Percentiles rank a stretch among this genome's conserved stretches.
phyloP scores from a whole-genome alignment of 257 asterid genomes.

The Henckelia pumila region DNA sequence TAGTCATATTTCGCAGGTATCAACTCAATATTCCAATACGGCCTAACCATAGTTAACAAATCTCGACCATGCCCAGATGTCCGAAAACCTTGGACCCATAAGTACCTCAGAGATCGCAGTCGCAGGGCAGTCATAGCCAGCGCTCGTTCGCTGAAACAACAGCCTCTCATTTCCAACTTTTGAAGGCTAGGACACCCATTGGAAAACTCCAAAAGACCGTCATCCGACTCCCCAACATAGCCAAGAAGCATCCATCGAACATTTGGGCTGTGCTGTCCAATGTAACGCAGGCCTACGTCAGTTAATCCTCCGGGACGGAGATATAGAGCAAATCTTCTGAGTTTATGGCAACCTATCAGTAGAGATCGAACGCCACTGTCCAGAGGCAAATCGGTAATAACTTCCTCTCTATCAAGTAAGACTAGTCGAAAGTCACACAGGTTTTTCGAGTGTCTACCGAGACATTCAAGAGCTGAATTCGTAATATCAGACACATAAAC shows the following conservation, averaged over 20 bases:
- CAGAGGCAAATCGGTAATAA: slow-evolving; percentile 62
- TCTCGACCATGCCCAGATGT: slow-evolving; percentile 33
- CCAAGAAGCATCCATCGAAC: slow-evolving; percentile 71
- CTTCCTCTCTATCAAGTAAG: slow-evolving; percentile 52
- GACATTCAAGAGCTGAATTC: slow-evolving; percentile 43
- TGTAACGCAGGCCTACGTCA: slow-evolving; percentile 56
- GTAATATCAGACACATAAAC: slow-evolving; percentile 65
- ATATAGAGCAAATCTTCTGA: slow-evolving; percentile 60
- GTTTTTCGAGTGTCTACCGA: slow-evolving; percentile 43
- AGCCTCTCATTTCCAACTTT: slow-evolving; percentile 62
- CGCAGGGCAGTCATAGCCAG: slow-evolving; percentile 46
- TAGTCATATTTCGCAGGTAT: slow-evolving; percentile 43
- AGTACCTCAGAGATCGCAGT: slow-evolving; percentile 43
- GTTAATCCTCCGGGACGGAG: slow-evolving; percentile 59
- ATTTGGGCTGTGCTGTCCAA: slow-evolving; percentile 53
- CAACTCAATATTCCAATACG: slow-evolving; percentile 61
- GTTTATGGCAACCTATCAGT: slow-evolving; percentile 44
- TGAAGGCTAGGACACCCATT: slow-evolving; percentile 62
- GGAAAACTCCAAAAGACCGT: slow-evolving; percentile 53
- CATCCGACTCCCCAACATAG: slow-evolving; percentile 57
- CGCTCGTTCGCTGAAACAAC: slow-evolving; percentile 58
- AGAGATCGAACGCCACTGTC: slow-evolving; percentile 64
- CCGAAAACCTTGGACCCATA: slow-evolving; percentile 65
- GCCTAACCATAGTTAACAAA: slow-evolving; percentile 49
- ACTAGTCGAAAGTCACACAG: slow-evolving; percentile 62